Evolutionary conservation across 2,329 filamentous ascomycete genomes (phyloP).

Genomic region (Sphaerulina vaccinii): DNA sequence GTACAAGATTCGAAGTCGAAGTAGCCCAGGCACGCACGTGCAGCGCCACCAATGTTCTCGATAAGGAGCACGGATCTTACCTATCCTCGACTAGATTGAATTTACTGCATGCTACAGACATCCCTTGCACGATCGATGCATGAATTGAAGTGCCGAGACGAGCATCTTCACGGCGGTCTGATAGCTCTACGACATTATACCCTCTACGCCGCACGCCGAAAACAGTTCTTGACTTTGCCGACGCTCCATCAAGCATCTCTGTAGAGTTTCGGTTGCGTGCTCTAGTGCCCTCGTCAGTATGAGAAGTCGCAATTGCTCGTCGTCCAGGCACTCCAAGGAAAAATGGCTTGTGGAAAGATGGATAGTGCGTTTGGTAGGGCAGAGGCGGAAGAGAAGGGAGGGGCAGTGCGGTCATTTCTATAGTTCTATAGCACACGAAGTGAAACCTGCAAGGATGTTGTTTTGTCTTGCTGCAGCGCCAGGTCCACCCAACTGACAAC

Average conservation of each 20-base stretch:
- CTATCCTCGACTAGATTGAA: background rate
- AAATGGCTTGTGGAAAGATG: too few relatives aligned
- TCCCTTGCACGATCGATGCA: background rate
- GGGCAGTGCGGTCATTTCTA: too few relatives aligned
- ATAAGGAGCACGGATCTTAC: background rate
- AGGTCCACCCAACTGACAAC: too few relatives aligned
- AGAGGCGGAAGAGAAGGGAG: too few relatives aligned
- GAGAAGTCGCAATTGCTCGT: too few relatives aligned
- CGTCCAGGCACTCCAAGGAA: too few relatives aligned
- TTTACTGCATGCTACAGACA: background rate
- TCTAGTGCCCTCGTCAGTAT: too few relatives aligned
- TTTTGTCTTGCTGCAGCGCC: too few relatives aligned
- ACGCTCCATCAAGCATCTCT: background rate
- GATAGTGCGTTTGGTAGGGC: too few relatives aligned
- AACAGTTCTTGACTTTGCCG: background rate
- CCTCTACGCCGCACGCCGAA: background rate
- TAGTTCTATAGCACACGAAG: too few relatives aligned
- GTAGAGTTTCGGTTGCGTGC: background rate
- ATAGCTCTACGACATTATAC: too few relatives aligned
- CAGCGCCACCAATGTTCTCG: constrained; percentile 1
- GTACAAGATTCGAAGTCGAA: background rate
- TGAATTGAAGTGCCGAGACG: background rate
- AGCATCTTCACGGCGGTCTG: background rate
- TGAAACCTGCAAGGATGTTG: too few relatives aligned
- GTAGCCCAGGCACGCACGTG: constrained; percentile 3